phyloP scores from a whole-genome alignment of 2,329 filamentous ascomycete species.

The Pseudogymnoascus sp. region DNA sequence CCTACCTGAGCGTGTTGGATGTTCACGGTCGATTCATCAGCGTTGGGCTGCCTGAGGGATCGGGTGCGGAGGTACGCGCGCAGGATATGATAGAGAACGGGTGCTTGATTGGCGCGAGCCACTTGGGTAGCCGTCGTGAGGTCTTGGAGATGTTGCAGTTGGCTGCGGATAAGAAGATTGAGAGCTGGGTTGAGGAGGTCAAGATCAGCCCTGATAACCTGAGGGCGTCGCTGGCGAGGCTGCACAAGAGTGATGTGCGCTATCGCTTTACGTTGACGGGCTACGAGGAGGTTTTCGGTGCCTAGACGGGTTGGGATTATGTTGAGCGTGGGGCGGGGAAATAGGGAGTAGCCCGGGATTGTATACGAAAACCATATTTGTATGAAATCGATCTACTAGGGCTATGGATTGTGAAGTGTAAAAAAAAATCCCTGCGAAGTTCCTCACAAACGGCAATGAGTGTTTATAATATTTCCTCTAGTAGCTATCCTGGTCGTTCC shows the following conservation, averaged over 20 bases:
- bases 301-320: not conserved
- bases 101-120: conserved; percentile 60
- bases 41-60: conserved; percentile 70
- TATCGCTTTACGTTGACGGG: conserved; percentile 65
- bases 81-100: conserved; percentile 71
- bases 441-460: not conserved
- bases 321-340: not conserved
- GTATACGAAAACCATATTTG: not conserved
- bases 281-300: conserved; percentile 56
- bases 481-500: conserved; percentile 42
- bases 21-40: conserved; percentile 73
- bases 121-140: conserved; percentile 62
- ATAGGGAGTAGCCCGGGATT: not conserved
- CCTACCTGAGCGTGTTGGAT: conserved; percentile 72
- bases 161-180: conserved; percentile 59
- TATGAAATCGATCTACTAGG: not conserved
- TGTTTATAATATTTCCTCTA: conserved; percentile 20
- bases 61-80: conserved; percentile 60
- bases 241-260: conserved; percentile 62
- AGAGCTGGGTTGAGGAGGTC: conserved; percentile 64
- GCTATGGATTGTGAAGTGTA: not conserved
- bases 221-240: conserved; percentile 58
- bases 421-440: not conserved
- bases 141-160: conserved; percentile 64
- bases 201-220: conserved; percentile 62